Conservation (phyloP, 1,284 basidiomycete species). For the Melanopsichium pennsylvanicum region DNA sequence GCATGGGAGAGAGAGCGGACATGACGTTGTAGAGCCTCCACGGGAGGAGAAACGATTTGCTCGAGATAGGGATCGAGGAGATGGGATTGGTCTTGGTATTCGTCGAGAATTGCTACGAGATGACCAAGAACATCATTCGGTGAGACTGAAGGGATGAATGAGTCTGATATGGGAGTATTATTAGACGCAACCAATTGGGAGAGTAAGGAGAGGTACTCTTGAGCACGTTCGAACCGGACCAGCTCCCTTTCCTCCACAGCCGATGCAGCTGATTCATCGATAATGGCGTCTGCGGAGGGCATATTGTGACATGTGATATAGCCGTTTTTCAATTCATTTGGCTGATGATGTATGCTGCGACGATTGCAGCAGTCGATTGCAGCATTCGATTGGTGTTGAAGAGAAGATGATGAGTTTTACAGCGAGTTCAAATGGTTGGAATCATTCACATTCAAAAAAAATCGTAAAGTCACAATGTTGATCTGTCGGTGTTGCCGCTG, state of each 20-base stretch:
- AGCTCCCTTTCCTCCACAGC: conserved; percentile 47
- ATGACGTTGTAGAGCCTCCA: conserved; percentile 66
- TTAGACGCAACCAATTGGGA: conserved; percentile 5
- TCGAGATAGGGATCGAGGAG: conserved; percentile 96
- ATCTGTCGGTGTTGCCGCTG: conserved; percentile 19
- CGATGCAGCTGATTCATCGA: conserved; percentile 9
- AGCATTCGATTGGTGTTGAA: not conserved
- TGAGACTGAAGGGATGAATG: not conserved
- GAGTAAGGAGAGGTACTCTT: conserved; percentile 44
- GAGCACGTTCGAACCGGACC: conserved; percentile 39
- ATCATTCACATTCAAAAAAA: too few relatives aligned
- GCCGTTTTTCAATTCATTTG: too few relatives aligned
- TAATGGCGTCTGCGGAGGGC: conserved; percentile 1
- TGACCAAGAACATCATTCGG: conserved; percentile 10
- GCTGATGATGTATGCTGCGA: too few relatives aligned
- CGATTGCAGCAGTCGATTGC: not conserved
- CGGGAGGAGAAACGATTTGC: conserved; percentile 78
- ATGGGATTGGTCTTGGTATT: conserved; percentile 87
- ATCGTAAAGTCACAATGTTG: not conserved
- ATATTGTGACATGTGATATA: conserved; percentile 4
- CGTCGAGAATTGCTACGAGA: conserved; percentile 70
- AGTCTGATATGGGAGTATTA: not conserved
- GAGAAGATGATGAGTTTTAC: too few relatives aligned
- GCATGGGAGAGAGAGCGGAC: conserved; percentile 11
- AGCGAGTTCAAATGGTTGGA: too few relatives aligned